These are phyloP conservation scores for Phoma sp. DNA, from an alignment of 2,329 filamentous ascomycete species.

Conservation along the genomic window DNA sequence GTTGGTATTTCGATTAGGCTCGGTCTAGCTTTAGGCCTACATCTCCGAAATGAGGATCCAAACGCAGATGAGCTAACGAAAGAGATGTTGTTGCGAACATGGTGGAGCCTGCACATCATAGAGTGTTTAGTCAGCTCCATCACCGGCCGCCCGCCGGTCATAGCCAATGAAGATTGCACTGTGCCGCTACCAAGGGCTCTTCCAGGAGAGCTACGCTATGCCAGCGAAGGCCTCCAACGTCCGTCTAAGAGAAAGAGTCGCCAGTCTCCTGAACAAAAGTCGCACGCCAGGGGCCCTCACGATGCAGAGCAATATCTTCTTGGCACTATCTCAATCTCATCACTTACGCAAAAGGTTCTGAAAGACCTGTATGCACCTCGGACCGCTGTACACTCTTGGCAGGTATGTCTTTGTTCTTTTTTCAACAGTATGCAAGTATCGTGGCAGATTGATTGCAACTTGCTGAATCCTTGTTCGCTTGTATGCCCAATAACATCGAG, in stretches of 20 bases:
- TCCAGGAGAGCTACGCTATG: not conserved
- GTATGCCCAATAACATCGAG: too few relatives aligned
- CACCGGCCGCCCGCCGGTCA: slow-evolving; percentile 48
- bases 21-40: slow-evolving; percentile 47
- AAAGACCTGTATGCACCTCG: slow-evolving; percentile 45
- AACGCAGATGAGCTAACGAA: slow-evolving; percentile 29
- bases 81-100: slow-evolving; percentile 46
- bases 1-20: slow-evolving; percentile 48
- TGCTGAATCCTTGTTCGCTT: too few relatives aligned
- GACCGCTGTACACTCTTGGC: slow-evolving; percentile 44
- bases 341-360: slow-evolving; percentile 44
- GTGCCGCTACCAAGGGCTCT: slow-evolving; percentile 33
- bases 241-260: not conserved
- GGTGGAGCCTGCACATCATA: slow-evolving; percentile 50
- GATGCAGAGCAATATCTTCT: slow-evolving; percentile 13
- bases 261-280: not conserved
- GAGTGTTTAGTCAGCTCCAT: slow-evolving; percentile 48
- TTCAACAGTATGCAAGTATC: not conserved
- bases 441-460: too few relatives aligned
- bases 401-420: slow-evolving; percentile 20
- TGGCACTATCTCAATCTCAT: slow-evolving; percentile 31
- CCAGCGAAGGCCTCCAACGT: not conserved
- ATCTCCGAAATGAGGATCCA: slow-evolving; percentile 46
- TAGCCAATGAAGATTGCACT: slow-evolving; percentile 43
- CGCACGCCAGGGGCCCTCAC: not conserved